Evolutionary conservation across 495 filamentous ascomycete species (phyloP).

Genomic region (Penicillium parvum): DNA sequence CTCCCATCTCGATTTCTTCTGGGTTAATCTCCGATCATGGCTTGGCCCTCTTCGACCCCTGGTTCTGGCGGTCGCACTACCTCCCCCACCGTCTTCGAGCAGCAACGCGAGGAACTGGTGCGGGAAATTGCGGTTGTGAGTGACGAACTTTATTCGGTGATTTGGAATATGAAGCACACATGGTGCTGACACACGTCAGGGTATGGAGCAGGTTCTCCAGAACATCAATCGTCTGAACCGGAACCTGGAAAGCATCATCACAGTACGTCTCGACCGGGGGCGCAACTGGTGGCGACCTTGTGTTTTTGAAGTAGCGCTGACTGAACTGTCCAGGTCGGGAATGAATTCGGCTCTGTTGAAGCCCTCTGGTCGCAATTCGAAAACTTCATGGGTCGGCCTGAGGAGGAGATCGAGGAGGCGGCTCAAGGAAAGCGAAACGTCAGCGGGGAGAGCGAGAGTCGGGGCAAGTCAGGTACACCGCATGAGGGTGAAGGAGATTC

Average conservation of each 20-base stretch:
- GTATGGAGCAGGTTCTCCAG: conserved; percentile 88
- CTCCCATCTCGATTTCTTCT: no score
- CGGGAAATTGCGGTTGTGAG: conserved; percentile 72
- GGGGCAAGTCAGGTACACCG: conserved; percentile 12
- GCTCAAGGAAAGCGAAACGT: conserved; percentile 25
- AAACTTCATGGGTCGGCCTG: conserved; percentile 77
- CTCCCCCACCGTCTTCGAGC: conserved; percentile 60
- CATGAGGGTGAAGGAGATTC: conserved; percentile 16
- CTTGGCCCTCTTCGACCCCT: conserved; percentile 18
- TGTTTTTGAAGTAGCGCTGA: background rate
- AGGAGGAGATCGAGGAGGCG: conserved; percentile 49
- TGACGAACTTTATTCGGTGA: background rate
- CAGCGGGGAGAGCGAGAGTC: conserved; percentile 26
- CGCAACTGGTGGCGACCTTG: no score
- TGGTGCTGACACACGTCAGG: conserved; percentile 42
- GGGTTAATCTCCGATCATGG: conserved; percentile 12
- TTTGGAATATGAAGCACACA: background rate
- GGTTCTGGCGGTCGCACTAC: conserved; percentile 30
- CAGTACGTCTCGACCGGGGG: conserved; percentile 47
- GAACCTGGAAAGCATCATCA: conserved; percentile 85
- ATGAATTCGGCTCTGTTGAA: conserved; percentile 95
- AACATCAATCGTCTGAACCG: conserved; percentile 96
- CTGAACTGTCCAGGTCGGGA: conserved; percentile 63
- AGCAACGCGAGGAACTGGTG: conserved; percentile 73
- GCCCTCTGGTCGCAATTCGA: conserved; percentile 97